Conservation (phyloP, 768 basidiomycete species). For the Tricholoma sp. region DNA sequence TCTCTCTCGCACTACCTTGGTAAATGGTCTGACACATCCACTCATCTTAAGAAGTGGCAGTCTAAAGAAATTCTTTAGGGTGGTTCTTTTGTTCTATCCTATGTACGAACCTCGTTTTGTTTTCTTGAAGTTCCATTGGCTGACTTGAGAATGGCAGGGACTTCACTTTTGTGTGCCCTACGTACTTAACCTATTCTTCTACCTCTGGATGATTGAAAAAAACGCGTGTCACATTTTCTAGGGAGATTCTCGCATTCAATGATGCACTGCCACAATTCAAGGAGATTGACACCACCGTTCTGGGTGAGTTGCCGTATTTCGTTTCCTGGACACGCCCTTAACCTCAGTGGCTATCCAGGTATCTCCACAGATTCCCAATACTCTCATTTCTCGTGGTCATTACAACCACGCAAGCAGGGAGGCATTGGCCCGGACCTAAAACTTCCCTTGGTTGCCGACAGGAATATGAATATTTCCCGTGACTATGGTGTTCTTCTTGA, state of each 20-base stretch:
- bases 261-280: conserved; percentile 76
- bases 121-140: not conserved
- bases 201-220: not conserved
- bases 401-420: conserved; percentile 76
- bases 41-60: not conserved
- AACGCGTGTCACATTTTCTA: conserved; percentile 10
- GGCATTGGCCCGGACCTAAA: conserved; percentile 87
- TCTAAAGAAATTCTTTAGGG: conserved; percentile 44
- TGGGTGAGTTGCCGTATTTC: conserved; percentile 45
- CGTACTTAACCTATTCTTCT: conserved; percentile 29
- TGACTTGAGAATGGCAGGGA: conserved; percentile 41
- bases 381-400: conserved; percentile 85
- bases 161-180: conserved; percentile 91
- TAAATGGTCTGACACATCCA: conserved; percentile 57
- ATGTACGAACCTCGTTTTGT: conserved; percentile 52
- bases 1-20: conserved; percentile 71
- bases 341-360: conserved; percentile 30
- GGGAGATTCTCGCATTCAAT: conserved; percentile 92
- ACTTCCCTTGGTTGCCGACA: conserved; percentile 79
- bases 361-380: conserved; percentile 89
- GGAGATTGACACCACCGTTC: conserved; percentile 65
- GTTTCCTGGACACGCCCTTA: not conserved
- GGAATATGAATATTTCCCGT: conserved; percentile 71
- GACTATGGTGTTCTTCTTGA: conserved; percentile 88
- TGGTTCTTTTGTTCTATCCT: conserved; percentile 93